Percentiles rank a stretch among this genome's conserved stretches.
These are phyloP conservation scores for Daucus carota DNA, from an alignment of 129 eudicot species.

Conservation along the genomic window DH1_v3.0 NC_030387.2:5384001-5384500, in stretches of 20 bases:
- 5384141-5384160: constrained; percentile 63
- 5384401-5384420: constrained; percentile 52
- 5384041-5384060: constrained; percentile 50
- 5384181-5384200: constrained; percentile 65
- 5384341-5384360: constrained; percentile 48
- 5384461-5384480: constrained; percentile 84
- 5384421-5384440: constrained; percentile 58
- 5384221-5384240: constrained; percentile 53
- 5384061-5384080: constrained; percentile 25
- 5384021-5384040: constrained; percentile 75
- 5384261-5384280: constrained; percentile 79
- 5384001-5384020: constrained; percentile 49
- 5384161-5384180: constrained; percentile 53
- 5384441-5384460: constrained; percentile 64
- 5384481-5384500: constrained; percentile 82
- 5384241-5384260: constrained; percentile 59
- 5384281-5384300: constrained; percentile 40
- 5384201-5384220: constrained; percentile 36
- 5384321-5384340: constrained; percentile 73
- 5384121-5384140: constrained; percentile 41
- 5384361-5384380: constrained; percentile 64
- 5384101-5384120: constrained; percentile 66
- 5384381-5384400: constrained; percentile 54
- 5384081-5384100: constrained; percentile 59
- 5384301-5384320: constrained; percentile 47